These are phyloP conservation scores for Debaryomyces robertsiae DNA, from an alignment of 1,139 yeast genomes.

Conservation along the genomic window DNA sequence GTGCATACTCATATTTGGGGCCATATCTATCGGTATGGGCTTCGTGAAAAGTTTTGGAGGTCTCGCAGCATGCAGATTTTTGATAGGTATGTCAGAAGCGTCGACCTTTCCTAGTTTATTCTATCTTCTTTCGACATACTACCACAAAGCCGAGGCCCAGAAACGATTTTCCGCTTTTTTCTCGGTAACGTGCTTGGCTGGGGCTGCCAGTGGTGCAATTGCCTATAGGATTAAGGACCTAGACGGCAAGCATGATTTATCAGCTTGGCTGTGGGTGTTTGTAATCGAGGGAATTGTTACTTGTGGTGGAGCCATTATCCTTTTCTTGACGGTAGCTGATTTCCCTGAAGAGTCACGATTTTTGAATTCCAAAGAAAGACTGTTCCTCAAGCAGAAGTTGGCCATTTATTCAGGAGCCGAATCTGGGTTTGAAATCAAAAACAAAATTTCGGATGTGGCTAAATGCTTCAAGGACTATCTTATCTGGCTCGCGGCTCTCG, in stretches of 20 bases:
- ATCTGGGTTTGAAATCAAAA: constrained; percentile 55
- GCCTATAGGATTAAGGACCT: constrained; percentile 45
- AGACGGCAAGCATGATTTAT: constrained; percentile 39
- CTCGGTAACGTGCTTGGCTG: constrained; percentile 45
- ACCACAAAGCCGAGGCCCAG: constrained; percentile 64
- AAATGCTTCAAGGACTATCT: constrained; percentile 49
- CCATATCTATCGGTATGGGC: constrained; percentile 66
- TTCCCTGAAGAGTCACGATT: constrained; percentile 57
- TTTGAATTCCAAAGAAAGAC: constrained; percentile 49
- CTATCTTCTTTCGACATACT: constrained; percentile 60
- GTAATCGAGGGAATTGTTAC: constrained; percentile 75
- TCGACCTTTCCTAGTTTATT: constrained; percentile 77
- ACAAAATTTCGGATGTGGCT: constrained; percentile 42
- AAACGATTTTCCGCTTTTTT: constrained; percentile 69
- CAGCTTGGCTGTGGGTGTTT: constrained; percentile 76
- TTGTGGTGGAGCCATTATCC: constrained; percentile 56
- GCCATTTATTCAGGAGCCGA: constrained; percentile 53
- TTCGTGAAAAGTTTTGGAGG: constrained; percentile 60
- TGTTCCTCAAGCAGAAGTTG: constrained; percentile 54
- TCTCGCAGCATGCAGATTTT: constrained; percentile 60
- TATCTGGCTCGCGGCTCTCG: constrained; percentile 59
- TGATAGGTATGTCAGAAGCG: constrained; percentile 66
- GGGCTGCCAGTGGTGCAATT: constrained; percentile 47
- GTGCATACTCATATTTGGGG: constrained; percentile 64
- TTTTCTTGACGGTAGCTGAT: constrained; percentile 57